Percentiles rank a stretch among this genome's conserved stretches.
Conservation (phyloP, 164 flowering plant species). For the Magnolia kwangsiensis region DNA sequence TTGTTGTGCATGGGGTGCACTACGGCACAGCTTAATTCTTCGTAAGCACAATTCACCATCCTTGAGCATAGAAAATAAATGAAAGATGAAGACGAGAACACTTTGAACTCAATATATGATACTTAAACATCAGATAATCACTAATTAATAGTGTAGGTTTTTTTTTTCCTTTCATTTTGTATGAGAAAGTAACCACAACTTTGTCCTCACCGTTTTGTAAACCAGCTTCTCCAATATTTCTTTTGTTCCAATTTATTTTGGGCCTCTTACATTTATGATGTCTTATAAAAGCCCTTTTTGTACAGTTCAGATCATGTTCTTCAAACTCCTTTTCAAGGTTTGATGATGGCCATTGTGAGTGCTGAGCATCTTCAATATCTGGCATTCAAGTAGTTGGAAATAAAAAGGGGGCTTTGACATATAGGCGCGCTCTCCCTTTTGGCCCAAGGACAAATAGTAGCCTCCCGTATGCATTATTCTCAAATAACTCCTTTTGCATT, state of each 20-base stretch:
- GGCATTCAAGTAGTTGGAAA: conserved; percentile 3
- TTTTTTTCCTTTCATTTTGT: background rate
- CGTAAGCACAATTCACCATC: conserved; percentile 41
- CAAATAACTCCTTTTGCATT: too few relatives aligned
- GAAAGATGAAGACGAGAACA: background rate
- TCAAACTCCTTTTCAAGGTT: conserved; percentile 86
- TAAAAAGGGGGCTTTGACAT: background rate
- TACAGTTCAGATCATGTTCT: conserved; percentile 96
- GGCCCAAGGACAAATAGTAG: too few relatives aligned
- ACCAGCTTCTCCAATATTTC: background rate
- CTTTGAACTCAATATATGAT: background rate
- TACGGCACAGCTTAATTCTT: conserved; percentile 87
- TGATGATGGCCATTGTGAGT: conserved; percentile 98
- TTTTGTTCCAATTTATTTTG: background rate
- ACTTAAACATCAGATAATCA: background rate
- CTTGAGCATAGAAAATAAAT: background rate
- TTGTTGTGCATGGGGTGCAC: conserved; percentile 91
- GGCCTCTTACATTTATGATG: background rate
- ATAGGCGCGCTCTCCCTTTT: too few relatives aligned
- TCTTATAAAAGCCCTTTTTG: conserved; percentile 4
- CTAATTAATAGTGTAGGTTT: background rate
- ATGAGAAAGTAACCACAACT: background rate
- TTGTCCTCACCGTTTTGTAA: background rate
- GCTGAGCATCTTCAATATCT: conserved; percentile 1
- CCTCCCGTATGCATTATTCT: too few relatives aligned